Evolutionary conservation across 2,329 filamentous ascomycete genomes (phyloP).

Genomic region (Alternaria sp.): DNA sequence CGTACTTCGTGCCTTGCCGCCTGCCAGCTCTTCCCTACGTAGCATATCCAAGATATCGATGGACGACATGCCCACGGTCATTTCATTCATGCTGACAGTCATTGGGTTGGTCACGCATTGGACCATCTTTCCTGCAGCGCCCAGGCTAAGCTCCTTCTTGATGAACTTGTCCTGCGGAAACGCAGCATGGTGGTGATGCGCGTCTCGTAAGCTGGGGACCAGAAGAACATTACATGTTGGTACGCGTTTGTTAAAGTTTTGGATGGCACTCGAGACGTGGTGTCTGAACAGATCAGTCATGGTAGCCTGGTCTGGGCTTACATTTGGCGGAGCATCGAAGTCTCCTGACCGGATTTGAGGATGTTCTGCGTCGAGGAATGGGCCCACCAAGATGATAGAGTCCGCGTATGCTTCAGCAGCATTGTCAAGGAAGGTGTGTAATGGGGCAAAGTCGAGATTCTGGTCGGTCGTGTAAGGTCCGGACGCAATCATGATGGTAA

Average conservation of each 20-base stretch:
- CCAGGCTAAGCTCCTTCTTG: conserved; percentile 75
- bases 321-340: conserved; percentile 51
- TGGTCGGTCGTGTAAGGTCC: conserved; percentile 94
- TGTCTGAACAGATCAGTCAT: conserved; percentile 83
- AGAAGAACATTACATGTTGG: conserved; percentile 84
- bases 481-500: conserved; percentile 78
- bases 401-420: conserved; percentile 79
- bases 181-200: conserved; percentile 80
- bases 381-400: conserved; percentile 78
- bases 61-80: conserved; percentile 78
- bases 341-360: conserved; percentile 74
- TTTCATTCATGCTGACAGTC: conserved; percentile 86
- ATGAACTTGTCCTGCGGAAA: conserved; percentile 81
- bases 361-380: conserved; percentile 91
- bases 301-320: conserved; percentile 73
- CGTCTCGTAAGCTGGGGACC: conserved; percentile 81
- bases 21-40: conserved; percentile 72
- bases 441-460: conserved; percentile 86
- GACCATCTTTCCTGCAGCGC: conserved; percentile 65
- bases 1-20: conserved; percentile 61
- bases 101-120: conserved; percentile 89
- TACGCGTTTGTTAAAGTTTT: conserved; percentile 71
- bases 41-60: conserved; percentile 87
- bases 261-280: conserved; percentile 76
- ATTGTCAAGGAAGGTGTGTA: conserved; percentile 80